A percentile compares a stretch with the other conserved stretches of the same genome.
phyloP scores from a whole-genome alignment of 176 grass and related monocot species.

The Musa troglodytarum region DNA sequence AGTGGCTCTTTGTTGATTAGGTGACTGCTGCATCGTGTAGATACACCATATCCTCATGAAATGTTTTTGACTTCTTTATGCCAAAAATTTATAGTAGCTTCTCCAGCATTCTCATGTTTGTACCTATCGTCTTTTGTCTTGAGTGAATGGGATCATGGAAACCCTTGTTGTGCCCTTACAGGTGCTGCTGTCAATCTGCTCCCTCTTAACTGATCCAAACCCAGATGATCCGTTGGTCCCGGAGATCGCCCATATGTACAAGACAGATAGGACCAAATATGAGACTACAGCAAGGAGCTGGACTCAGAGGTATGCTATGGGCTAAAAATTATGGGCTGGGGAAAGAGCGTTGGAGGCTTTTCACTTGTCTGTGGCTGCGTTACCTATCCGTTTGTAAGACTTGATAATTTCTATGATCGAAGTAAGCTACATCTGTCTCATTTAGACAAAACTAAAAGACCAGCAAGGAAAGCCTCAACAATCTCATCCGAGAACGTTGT shows the following conservation, averaged over 20 bases:
- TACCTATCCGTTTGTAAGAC: background rate
- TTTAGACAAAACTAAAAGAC: background rate
- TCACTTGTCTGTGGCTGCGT: background rate
- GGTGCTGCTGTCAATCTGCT: background rate
- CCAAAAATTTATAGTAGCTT: too few relatives aligned
- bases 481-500: background rate
- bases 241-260: conserved; percentile 11
- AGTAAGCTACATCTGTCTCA: background rate
- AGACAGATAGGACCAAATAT: conserved; percentile 5
- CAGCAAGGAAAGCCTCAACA: background rate
- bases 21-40: too few relatives aligned
- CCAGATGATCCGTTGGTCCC: conserved; percentile 3
- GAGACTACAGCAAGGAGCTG: conserved; percentile 7
- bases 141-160: too few relatives aligned
- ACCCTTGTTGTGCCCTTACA: background rate
- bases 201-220: conserved; percentile 14
- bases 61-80: too few relatives aligned
- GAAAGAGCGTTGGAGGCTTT: background rate
- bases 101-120: too few relatives aligned
- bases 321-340: background rate
- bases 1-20: too few relatives aligned
- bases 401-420: background rate
- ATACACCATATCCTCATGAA: too few relatives aligned
- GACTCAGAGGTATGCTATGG: conserved; percentile 13
- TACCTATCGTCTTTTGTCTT: too few relatives aligned